These are phyloP conservation scores for Rhizopogon vinicolor DNA, from an alignment of 768 basidiomycete genomes.

Conservation along the genomic window DNA sequence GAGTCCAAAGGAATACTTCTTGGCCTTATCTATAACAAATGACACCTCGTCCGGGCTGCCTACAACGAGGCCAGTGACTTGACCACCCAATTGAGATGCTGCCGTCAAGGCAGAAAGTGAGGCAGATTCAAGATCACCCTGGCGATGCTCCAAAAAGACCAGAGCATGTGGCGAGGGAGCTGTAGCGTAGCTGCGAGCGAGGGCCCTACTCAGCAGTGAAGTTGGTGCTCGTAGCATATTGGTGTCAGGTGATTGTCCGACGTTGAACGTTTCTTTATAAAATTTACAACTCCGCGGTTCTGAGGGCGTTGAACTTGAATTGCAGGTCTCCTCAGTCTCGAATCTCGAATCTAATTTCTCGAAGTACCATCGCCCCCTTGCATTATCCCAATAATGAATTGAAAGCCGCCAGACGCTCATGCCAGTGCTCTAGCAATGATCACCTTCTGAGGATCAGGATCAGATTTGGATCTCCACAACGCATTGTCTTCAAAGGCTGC, in stretches of 20 bases:
- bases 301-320: background rate
- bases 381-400: background rate
- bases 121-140: conserved; percentile 72
- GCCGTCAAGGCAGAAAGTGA: conserved; percentile 92
- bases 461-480: background rate
- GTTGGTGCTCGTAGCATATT: conserved; percentile 1
- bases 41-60: conserved; percentile 67
- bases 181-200: conserved; percentile 41
- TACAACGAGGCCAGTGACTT: conserved; percentile 69
- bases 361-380: background rate
- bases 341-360: too few species aligned
- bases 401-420: too few species aligned
- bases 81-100: conserved; percentile 64
- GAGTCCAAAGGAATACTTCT: conserved; percentile 51
- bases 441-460: background rate
- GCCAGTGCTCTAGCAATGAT: too few species aligned
- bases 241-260: background rate
- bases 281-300: background rate
- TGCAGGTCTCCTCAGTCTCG: background rate
- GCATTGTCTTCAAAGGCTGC: background rate
- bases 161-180: conserved; percentile 61
- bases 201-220: conserved; percentile 23
- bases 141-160: conserved; percentile 79
- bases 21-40: conserved; percentile 64
- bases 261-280: background rate